phyloP scores from a whole-genome alignment of 169 alveolate genomes.

The Plasmodium gonderi region DNA sequence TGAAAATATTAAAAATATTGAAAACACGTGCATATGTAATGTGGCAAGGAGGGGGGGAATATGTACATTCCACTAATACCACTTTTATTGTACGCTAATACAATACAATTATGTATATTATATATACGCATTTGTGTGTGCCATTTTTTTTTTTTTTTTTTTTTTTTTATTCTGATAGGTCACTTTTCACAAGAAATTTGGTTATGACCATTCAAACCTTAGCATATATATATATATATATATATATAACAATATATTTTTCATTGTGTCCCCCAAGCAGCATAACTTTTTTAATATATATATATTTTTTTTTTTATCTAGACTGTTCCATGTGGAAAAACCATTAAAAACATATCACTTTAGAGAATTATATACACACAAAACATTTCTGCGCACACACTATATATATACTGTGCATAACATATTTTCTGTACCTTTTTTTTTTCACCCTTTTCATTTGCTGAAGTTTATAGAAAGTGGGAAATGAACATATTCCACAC shows the following conservation, averaged over 20 bases:
- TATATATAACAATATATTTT: not conserved
- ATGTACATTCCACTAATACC: not conserved
- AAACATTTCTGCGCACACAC: too few species aligned
- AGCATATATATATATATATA: not conserved
- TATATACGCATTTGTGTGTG: not conserved
- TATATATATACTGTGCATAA: too few species aligned
- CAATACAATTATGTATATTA: not conserved
- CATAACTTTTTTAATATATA: too few species aligned
- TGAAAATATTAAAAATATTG: not conserved
- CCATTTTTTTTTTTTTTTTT: not conserved
- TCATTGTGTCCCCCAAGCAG: not conserved
- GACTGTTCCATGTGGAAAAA: not conserved
- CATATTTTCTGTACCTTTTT: too few species aligned
- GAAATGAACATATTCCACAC: too few species aligned
- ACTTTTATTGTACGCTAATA: not conserved
- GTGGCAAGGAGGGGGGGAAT: not conserved
- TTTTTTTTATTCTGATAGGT: conserved; percentile 3
- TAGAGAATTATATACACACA: too few species aligned
- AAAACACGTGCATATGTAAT: too few species aligned
- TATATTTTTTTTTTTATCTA: not conserved
- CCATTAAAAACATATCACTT: too few species aligned
- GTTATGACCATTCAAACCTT: not conserved
- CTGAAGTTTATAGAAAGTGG: too few species aligned
- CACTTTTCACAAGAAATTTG: conserved; percentile 41
- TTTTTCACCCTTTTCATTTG: too few species aligned